Evolutionary conservation across 2,329 filamentous ascomycete species (phyloP), one percentile per base, ranked within the genome.

Genomic region (Pseudocercospora crystallina): DNA sequence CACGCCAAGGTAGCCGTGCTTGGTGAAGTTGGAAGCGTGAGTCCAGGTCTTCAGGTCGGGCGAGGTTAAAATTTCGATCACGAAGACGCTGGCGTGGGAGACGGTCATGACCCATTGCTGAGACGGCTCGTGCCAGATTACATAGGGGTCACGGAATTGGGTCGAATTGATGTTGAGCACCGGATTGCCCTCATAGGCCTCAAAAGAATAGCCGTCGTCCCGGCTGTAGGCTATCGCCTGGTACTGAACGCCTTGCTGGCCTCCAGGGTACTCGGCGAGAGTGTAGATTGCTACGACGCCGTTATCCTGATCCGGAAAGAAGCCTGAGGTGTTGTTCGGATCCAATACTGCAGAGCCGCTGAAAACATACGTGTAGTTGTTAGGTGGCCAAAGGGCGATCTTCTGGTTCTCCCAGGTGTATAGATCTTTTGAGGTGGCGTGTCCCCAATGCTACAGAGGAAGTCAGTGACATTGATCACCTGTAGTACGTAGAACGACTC

Each of bases 91-190:
- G 1, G 78, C 65, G 49, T 80, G 83, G 0, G 81, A 72, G 2
- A 84, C 57, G 0, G 77, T 74, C 75, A 82, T 80, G 34, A 82
- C 77, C 83, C 83, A 86, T 13, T 73, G 68, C 36, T 76, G 62
- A 8, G 65, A 68, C 8, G 68, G 64, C 1, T 74, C 68, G 54
- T 84, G 78, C 72, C 81, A 80, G 38, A 83, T 72, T 2, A 86
- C 82, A 60, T 86, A 83, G 1, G 84, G 83, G 56, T 87, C 84
- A 17, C 84, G 79, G 70, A 86, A 86, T 55, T 83, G 76, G 5
- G 67, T 73, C 13, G 77, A 74, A 50, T 73, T 73, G 62, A 77
- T 77, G 55, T 73, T 66, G 37, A 87, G 78, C 12, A 86, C 80
- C 1, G 84, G 84, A 53, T 87, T 87, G 3, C 65, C 65, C 1